Evolutionary conservation across 345 rosid genomes (phyloP).

Genomic region (Clausena lansium): DNA sequence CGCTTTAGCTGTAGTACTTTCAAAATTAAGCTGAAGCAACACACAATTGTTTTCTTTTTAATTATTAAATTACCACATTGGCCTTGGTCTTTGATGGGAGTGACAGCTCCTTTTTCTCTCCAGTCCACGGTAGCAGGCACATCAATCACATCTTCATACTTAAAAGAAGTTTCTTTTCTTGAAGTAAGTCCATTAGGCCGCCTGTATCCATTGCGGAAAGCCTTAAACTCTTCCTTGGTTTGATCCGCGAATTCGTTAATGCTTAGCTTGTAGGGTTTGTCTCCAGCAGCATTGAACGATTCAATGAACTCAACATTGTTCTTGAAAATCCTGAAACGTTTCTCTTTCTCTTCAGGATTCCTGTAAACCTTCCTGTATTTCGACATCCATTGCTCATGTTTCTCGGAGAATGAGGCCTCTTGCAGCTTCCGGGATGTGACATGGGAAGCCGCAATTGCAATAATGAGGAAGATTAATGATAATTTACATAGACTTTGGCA

Average conservation of each 20-base stretch:
- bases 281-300: slow-evolving; percentile 22
- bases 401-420: slow-evolving; percentile 14
- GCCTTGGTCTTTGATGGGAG: slow-evolving; percentile 43
- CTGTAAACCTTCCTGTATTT: slow-evolving; percentile 18
- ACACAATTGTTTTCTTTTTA: neutral
- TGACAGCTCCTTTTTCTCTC: slow-evolving; percentile 52
- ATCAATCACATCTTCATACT: slow-evolving; percentile 32
- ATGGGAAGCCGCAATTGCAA: slow-evolving; percentile 1
- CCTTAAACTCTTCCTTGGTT: slow-evolving; percentile 46
- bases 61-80: slow-evolving; percentile 32
- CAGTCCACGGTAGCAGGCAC: slow-evolving; percentile 41
- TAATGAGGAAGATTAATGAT: slow-evolving; percentile 7
- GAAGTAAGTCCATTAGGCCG: slow-evolving; percentile 1
- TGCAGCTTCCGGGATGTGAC: slow-evolving; percentile 17
- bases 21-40: too few relatives aligned
- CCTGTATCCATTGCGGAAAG: slow-evolving; percentile 34
- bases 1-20: neutral
- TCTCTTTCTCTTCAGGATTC: slow-evolving; percentile 20
- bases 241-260: slow-evolving; percentile 44
- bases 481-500: neutral
- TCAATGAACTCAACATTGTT: slow-evolving; percentile 20
- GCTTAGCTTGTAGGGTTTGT: slow-evolving; percentile 38
- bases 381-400: slow-evolving; percentile 39
- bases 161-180: slow-evolving; percentile 13
- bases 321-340: slow-evolving; percentile 29